These are phyloP conservation scores for Tylopilus sp. DNA, from an alignment of 1,284 basidiomycete species.

Conservation along the genomic window DNA sequence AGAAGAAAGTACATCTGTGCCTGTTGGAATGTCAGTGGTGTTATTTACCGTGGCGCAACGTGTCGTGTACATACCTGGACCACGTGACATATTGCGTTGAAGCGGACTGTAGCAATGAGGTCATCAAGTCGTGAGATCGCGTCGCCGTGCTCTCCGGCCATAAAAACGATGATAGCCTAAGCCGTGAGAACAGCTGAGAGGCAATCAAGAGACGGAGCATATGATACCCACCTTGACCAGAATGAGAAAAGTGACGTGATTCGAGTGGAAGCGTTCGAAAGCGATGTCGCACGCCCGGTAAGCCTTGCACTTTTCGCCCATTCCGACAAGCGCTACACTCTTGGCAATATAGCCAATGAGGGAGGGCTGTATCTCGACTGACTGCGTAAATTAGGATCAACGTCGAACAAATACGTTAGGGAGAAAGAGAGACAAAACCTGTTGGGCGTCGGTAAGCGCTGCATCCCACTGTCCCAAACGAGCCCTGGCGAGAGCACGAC, in stretches of 20 bases:
- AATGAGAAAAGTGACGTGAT: neutral
- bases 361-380: neutral
- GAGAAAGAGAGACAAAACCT: neutral
- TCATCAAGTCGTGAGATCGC: neutral
- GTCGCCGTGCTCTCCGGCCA: neutral
- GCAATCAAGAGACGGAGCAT: neutral
- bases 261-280: neutral
- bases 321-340: neutral
- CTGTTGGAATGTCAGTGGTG: neutral
- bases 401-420: neutral
- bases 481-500: neutral
- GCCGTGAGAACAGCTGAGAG: neutral
- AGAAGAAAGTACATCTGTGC: neutral
- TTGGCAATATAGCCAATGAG: neutral
- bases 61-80: neutral
- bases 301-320: neutral
- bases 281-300: conserved; percentile 1
- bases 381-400: neutral
- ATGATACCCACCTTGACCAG: neutral
- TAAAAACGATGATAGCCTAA: conserved; percentile 1
- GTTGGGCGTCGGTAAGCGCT: neutral
- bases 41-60: neutral
- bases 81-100: neutral
- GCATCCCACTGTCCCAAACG: neutral
- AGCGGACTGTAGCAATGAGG: neutral